phyloP scores from a whole-genome alignment of 2,329 filamentous ascomycete genomes.

The Cryphonectria parasitica region DNA sequence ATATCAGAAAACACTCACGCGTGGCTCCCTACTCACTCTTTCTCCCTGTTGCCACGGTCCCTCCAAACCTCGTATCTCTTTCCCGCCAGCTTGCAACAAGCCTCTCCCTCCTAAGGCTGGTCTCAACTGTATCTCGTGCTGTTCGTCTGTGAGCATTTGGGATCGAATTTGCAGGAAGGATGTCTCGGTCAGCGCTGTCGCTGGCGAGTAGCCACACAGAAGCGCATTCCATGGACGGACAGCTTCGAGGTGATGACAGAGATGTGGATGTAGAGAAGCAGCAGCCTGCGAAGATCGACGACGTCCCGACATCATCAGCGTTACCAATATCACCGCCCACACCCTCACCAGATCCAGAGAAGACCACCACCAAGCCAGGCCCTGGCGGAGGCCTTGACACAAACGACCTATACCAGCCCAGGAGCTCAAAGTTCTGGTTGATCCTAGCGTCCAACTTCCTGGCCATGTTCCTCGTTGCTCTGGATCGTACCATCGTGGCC shows the following conservation, averaged over 20 bases:
- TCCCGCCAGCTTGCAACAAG: neutral
- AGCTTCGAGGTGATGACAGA: neutral
- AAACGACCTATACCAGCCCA: constrained; percentile 53
- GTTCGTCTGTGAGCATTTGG: constrained; percentile 2
- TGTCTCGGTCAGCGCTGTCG: constrained; percentile 26
- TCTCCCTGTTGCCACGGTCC: neutral
- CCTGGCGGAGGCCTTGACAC: constrained; percentile 17
- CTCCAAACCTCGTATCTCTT: neutral
- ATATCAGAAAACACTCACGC: neutral
- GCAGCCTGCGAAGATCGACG: neutral
- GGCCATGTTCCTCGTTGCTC: constrained; percentile 61
- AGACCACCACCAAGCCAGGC: constrained; percentile 4
- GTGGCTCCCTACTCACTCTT: neutral
- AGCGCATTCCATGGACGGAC: constrained; percentile 10
- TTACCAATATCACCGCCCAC: neutral
- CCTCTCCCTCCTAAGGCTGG: neutral
- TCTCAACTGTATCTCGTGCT: neutral
- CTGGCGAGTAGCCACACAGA: constrained; percentile 28
- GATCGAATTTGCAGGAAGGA: constrained; percentile 4
- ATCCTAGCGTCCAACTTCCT: constrained; percentile 58
- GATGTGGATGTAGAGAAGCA: constrained; percentile 20
- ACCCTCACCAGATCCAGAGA: neutral
- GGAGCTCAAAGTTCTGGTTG: constrained; percentile 59
- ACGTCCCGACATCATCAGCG: neutral
- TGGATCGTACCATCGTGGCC: constrained; percentile 60